Evolutionary conservation across 768 basidiomycete species (phyloP), one percentile per base, ranked within the genome.

Genomic region (Mycena latifolia): DNA sequence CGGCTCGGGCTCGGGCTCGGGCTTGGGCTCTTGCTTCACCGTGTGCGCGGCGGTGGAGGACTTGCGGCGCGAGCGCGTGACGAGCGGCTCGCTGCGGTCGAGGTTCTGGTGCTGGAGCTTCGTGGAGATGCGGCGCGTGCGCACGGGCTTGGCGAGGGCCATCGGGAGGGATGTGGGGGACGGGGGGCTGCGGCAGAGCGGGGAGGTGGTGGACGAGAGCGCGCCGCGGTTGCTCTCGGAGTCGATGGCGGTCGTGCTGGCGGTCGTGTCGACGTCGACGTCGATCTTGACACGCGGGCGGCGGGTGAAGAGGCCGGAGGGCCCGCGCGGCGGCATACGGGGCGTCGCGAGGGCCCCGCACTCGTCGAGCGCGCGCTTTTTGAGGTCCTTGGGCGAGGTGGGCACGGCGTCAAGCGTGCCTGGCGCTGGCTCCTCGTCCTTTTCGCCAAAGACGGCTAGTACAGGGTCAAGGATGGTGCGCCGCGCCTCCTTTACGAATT

Each of bases 391-490:
- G 18, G 25, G 50, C 28, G 51, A 31, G 47, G 47, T 5, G 28
- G 24, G 27, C n/a, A n/a, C n/a, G 0, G 27, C 41, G 5, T 43
- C 41, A 43, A n/a, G 41, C 4, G 18, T 3, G 41, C 20, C 20
- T 14, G 17, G 33, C 3, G 46, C 27, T 51, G 61, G 62, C 54
- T 84, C 84, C 2, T 80, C 77, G 9, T 10, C 11, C 76, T 84
- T 82, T 1, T 80, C 77, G 73, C 74, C 76, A 11, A 80, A 73
- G 29, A 76, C 75, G 63, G 76, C 78, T 53, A 81, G 78, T 10
- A 84, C 74, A 22, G 85, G 86, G 62, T 86, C 85, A 57, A 92
- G 70, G 17, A 91, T 84, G 17, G 79, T 75, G 29, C 76, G 77
- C 43, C 37, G 37, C 37, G 37, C 37, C 22, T 79, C 76, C 72